A percentile compares a stretch with the other conserved stretches of the same genome.
Evolutionary conservation across 2,329 filamentous ascomycete species (phyloP).

Genomic region (Penicillium occitanis): DNA sequence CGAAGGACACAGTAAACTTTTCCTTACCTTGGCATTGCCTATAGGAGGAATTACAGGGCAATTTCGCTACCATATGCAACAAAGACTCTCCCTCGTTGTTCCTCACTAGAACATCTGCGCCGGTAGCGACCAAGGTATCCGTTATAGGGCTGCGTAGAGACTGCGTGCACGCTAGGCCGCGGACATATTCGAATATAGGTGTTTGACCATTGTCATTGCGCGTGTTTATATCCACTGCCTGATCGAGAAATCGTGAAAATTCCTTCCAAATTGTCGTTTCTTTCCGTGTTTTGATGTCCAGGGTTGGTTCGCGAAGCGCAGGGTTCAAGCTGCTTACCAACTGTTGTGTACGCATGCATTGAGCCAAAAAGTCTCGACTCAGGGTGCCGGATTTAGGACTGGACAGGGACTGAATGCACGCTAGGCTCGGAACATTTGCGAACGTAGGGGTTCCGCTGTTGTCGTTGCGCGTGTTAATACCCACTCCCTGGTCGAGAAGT

Average conservation of each 20-base stretch:
- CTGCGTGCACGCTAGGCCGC: not conserved
- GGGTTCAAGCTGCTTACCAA: too few relatives aligned
- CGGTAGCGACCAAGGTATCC: not conserved
- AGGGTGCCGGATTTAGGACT: not conserved
- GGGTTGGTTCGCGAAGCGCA: not conserved
- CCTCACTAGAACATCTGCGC: not conserved
- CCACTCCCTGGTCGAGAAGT: not conserved
- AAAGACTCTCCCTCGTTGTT: constrained; percentile 1
- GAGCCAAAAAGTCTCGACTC: too few relatives aligned
- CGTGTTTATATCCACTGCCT: not conserved
- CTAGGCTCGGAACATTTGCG: not conserved
- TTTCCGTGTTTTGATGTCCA: not conserved
- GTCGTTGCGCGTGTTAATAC: constrained; percentile 9
- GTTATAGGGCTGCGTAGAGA: not conserved
- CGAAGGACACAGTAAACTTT: not conserved
- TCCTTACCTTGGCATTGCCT: not conserved
- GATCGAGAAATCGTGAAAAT: not conserved
- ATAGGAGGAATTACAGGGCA: not conserved
- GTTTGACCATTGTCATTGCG: constrained; percentile 16
- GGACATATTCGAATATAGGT: constrained; percentile 16
- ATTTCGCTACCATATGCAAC: constrained; percentile 1
- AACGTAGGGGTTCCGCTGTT: constrained; percentile 20
- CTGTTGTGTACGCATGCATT: too few relatives aligned
- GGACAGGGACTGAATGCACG: not conserved
- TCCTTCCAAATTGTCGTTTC: not conserved